Percentiles rank a stretch among this genome's conserved stretches.
Evolutionary conservation across 2,329 filamentous ascomycete genomes (phyloP).

Genomic region (Catunica adiposa): DNA sequence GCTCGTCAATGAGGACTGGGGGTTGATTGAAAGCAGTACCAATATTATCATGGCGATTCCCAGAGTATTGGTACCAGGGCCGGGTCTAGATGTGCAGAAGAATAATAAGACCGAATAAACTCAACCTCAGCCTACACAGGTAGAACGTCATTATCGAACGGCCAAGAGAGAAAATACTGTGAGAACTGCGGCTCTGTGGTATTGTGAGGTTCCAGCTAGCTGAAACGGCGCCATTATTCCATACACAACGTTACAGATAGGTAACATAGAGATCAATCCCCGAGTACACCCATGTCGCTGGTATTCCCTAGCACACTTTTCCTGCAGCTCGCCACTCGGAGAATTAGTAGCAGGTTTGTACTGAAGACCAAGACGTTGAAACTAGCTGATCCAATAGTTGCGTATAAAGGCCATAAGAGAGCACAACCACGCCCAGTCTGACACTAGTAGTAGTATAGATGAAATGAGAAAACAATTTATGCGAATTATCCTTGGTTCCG

Average conservation of each 20-base stretch:
- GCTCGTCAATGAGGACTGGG: background rate
- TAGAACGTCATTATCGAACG: background rate
- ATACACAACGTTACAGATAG: background rate
- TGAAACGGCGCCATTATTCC: background rate
- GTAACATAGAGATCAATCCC: background rate
- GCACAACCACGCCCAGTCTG: background rate
- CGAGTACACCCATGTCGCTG: background rate
- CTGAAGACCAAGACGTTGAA: background rate
- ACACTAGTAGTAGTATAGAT: background rate
- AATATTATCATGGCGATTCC: background rate
- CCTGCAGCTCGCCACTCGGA: background rate
- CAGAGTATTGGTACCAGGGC: background rate
- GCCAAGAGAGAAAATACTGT: background rate
- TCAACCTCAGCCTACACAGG: background rate
- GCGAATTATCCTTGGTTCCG: background rate
- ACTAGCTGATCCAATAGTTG: background rate
- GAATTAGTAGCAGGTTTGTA: background rate
- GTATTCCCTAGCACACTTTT: background rate
- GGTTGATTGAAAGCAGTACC: background rate
- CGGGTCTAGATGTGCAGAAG: too few relatives aligned
- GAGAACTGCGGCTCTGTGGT: background rate
- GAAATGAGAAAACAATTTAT: background rate
- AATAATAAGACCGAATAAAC: too few relatives aligned
- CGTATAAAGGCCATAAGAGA: background rate
- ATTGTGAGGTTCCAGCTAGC: background rate